These are phyloP conservation scores for Rhynchospora pubera DNA, from an alignment of 176 grass and related monocot species.

Conservation along the genomic window DNA sequence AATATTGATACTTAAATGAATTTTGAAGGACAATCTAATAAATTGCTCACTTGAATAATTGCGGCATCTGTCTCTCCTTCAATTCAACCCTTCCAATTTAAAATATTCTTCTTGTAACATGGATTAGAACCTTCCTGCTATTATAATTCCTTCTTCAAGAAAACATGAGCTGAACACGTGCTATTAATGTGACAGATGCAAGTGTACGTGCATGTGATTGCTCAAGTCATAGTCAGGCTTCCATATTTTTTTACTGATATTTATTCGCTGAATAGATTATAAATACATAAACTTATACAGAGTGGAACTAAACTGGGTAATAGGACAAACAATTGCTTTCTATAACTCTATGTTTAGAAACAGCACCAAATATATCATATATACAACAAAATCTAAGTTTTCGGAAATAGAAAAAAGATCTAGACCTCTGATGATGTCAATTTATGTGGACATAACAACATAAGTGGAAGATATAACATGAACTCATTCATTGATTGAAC, in stretches of 20 bases:
- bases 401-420: neutral
- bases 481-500: neutral
- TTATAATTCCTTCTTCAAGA: neutral
- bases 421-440: neutral
- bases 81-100: neutral
- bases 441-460: neutral
- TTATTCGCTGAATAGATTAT: neutral
- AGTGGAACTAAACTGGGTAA: neutral
- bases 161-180: slow-evolving; percentile 19
- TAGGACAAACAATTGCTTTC: neutral
- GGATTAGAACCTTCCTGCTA: neutral
- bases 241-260: neutral
- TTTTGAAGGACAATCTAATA: too few relatives aligned
- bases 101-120: neutral
- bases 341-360: neutral
- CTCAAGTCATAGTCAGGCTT: neutral
- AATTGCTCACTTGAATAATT: neutral
- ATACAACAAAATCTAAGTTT: neutral
- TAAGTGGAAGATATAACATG: neutral
- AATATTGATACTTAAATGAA: too few relatives aligned
- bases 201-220: slow-evolving; percentile 1
- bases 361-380: neutral
- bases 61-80: neutral
- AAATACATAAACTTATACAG: neutral
- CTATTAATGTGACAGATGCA: neutral